Conservation (phyloP, 805 yeast species). For the Blastobotrys terrestris region DNA sequence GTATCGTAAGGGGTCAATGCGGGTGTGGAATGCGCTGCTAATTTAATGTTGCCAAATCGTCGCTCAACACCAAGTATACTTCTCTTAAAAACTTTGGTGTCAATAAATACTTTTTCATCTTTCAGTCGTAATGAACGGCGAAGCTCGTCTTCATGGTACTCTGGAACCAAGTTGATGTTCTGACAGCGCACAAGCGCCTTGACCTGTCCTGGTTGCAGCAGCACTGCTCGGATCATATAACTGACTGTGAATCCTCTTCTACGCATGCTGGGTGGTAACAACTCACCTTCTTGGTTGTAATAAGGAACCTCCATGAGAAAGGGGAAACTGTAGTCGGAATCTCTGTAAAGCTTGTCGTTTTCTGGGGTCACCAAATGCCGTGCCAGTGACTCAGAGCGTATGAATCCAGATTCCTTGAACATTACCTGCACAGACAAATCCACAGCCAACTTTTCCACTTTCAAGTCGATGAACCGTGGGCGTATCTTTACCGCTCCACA, state of each 20-base stretch:
- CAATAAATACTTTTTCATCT: background rate
- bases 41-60: too few species aligned
- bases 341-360: background rate
- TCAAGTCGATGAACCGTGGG: background rate
- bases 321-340: background rate
- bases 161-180: background rate
- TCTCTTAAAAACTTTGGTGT: too few species aligned
- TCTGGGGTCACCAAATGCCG: background rate
- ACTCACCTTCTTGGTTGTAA: background rate
- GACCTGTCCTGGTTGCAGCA: background rate
- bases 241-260: background rate
- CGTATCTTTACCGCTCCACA: background rate
- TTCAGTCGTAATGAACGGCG: background rate
- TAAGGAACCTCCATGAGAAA: background rate
- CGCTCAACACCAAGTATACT: too few species aligned
- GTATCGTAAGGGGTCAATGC: background rate
- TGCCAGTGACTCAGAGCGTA: background rate
- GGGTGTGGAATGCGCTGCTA: background rate
- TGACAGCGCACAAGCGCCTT: background rate
- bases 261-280: background rate
- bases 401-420: too few species aligned
- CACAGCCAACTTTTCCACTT: background rate
- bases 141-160: background rate
- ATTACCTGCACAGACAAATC: background rate
- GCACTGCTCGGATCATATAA: background rate